Conservation (phyloP, 805 yeast genomes). For the Metschnikowia kofuensis region DNA sequence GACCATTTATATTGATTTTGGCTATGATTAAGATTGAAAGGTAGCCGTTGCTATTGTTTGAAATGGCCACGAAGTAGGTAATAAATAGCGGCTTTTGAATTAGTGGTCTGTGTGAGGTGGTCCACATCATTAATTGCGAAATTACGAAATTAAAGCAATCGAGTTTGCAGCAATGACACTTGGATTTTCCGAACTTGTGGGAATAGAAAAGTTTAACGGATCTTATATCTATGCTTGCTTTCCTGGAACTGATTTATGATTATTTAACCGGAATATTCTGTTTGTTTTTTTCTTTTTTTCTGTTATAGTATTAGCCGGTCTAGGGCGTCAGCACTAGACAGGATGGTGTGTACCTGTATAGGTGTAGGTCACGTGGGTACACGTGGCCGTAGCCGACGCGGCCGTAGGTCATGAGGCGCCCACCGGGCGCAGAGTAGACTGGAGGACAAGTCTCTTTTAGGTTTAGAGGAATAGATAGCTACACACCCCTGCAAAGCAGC, state of each 20-base stretch:
- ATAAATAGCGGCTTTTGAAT: too few relatives aligned
- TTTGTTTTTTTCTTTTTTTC: too few relatives aligned
- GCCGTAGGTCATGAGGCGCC: neutral
- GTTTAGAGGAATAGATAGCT: neutral
- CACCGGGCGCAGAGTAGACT: neutral
- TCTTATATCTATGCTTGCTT: neutral
- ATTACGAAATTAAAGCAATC: too few relatives aligned
- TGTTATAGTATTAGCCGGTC: neutral
- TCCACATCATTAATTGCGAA: too few relatives aligned
- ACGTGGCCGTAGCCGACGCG: neutral
- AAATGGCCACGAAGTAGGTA: too few relatives aligned
- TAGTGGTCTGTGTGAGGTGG: too few relatives aligned
- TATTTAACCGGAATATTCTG: too few relatives aligned
- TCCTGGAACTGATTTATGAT: too few relatives aligned
- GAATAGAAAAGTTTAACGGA: neutral
- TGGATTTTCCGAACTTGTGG: neutral
- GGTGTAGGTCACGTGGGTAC: neutral
- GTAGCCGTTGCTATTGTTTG: too few relatives aligned
- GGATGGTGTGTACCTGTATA: neutral
- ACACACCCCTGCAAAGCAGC: too few relatives aligned
- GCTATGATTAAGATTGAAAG: too few relatives aligned
- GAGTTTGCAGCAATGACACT: neutral
- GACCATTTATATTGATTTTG: too few relatives aligned
- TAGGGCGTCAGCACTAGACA: neutral
- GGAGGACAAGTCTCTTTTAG: neutral